Percentiles rank a stretch among this genome's conserved stretches.
phyloP scores from a whole-genome alignment of 2,329 filamentous ascomycete genomes.

The Xylaria sp. region DNA sequence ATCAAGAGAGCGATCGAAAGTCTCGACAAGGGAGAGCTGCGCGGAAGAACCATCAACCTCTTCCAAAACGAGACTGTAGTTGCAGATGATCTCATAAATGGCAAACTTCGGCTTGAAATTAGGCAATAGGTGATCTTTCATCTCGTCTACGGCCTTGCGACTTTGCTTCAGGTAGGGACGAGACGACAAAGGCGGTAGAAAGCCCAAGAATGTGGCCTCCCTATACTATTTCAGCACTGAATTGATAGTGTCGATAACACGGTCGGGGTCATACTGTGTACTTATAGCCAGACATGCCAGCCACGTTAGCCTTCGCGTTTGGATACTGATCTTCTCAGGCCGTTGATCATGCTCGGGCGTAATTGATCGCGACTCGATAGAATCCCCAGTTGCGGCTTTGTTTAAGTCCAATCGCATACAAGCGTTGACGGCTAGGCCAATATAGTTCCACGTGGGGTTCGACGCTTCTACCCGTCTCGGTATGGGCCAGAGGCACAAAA shows the following conservation, averaged over 20 bases:
- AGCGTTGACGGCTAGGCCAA: slow-evolving; percentile 32
- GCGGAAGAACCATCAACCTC: slow-evolving; percentile 25
- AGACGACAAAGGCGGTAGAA: slow-evolving; percentile 30
- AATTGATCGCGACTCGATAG: slow-evolving; percentile 1
- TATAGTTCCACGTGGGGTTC: slow-evolving; percentile 32
- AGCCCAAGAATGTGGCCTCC: slow-evolving; percentile 31
- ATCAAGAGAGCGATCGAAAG: slow-evolving; percentile 28
- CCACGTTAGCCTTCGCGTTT: slow-evolving; percentile 31
- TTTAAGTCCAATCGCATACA: slow-evolving; percentile 32
- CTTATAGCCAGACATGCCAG: slow-evolving; percentile 32
- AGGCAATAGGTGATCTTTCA: slow-evolving; percentile 20
- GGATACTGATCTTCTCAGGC: slow-evolving; percentile 11
- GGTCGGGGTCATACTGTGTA: slow-evolving; percentile 27
- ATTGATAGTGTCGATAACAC: neutral
- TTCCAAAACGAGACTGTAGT: slow-evolving; percentile 32
- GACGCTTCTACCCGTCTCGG: slow-evolving; percentile 17
- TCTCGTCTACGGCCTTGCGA: slow-evolving; percentile 24
- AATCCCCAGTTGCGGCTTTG: slow-evolving; percentile 2
- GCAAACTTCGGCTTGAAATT: slow-evolving; percentile 17
- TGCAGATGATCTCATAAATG: slow-evolving; percentile 32
- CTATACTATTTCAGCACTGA: slow-evolving; percentile 20
- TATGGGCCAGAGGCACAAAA: slow-evolving; percentile 31
- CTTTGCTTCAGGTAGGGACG: slow-evolving; percentile 24
- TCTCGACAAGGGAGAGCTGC: slow-evolving; percentile 29
- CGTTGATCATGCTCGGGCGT: neutral